Evolutionary conservation across 2,329 filamentous ascomycete genomes (phyloP).

Genomic region (Apiospora aurea): DNA sequence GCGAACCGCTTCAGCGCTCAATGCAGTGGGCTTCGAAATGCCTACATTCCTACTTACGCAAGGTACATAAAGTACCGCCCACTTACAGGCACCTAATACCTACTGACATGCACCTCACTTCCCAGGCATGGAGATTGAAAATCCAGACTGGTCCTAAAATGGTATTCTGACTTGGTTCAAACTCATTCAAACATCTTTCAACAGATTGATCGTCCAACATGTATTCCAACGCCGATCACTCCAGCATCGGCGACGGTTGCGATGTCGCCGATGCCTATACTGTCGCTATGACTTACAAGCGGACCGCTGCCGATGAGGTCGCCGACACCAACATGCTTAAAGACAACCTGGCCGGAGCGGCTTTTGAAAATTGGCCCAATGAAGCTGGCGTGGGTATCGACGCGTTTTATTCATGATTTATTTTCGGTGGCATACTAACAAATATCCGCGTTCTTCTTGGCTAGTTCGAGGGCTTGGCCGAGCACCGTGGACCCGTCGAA

Average conservation of each 20-base stretch:
- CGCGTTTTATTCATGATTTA: neutral
- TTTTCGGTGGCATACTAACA: neutral
- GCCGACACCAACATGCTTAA: neutral
- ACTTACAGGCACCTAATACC: neutral
- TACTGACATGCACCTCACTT: too few relatives aligned
- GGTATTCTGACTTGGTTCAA: neutral
- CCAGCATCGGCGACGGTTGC: neutral
- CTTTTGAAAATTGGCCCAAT: conserved; percentile 51
- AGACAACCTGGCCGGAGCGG: conserved; percentile 1
- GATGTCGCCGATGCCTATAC: neutral
- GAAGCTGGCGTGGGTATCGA: conserved; percentile 47
- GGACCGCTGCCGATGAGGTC: conserved; percentile 9
- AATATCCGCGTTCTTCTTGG: neutral
- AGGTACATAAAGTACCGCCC: neutral
- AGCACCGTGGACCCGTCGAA: conserved; percentile 55
- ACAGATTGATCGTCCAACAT: neutral
- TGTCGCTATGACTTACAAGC: neutral
- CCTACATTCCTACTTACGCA: neutral
- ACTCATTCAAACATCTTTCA: neutral
- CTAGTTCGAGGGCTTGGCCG: conserved; percentile 58
- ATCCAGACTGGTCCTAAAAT: neutral
- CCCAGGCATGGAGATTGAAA: neutral
- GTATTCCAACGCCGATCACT: neutral
- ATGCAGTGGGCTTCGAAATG: neutral
- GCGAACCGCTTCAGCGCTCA: neutral